A percentile compares a stretch with the other conserved stretches of the same genome.
phyloP scores from a whole-genome alignment of 305 asterid genomes.

The Fraxinus greggii region DNA sequence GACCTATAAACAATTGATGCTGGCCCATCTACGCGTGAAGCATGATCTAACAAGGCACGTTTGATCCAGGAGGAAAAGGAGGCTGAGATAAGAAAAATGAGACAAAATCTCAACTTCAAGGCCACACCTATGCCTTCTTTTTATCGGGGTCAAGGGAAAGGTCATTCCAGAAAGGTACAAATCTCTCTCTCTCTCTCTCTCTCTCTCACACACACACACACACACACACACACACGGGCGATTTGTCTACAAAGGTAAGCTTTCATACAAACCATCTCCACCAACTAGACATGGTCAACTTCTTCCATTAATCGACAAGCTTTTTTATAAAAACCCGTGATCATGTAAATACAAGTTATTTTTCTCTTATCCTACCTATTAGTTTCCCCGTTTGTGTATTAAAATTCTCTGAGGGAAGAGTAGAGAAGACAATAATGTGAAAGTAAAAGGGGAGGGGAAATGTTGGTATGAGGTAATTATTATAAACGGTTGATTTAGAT shows the following conservation, averaged over 20 bases:
- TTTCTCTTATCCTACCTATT: neutral
- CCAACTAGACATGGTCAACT: neutral
- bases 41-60: conserved; percentile 12
- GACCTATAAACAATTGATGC: conserved; percentile 1
- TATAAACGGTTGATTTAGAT: neutral
- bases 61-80: conserved; percentile 49
- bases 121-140: conserved; percentile 41
- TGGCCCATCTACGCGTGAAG: conserved; percentile 4
- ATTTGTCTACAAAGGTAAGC: neutral
- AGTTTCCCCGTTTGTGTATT: neutral
- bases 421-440: neutral
- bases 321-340: neutral
- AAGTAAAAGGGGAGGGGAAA: neutral
- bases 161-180: conserved; percentile 36
- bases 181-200: neutral
- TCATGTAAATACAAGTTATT: neutral
- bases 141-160: conserved; percentile 33
- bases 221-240: neutral
- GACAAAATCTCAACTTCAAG: conserved; percentile 46
- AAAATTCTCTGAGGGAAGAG: neutral
- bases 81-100: conserved; percentile 32
- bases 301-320: neutral
- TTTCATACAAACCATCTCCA: neutral
- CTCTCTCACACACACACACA: neutral
- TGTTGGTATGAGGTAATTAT: neutral